Base-by-base conservation (phyloP, 441 rosid genomes). In the Gossypium gossypioides region DNA sequence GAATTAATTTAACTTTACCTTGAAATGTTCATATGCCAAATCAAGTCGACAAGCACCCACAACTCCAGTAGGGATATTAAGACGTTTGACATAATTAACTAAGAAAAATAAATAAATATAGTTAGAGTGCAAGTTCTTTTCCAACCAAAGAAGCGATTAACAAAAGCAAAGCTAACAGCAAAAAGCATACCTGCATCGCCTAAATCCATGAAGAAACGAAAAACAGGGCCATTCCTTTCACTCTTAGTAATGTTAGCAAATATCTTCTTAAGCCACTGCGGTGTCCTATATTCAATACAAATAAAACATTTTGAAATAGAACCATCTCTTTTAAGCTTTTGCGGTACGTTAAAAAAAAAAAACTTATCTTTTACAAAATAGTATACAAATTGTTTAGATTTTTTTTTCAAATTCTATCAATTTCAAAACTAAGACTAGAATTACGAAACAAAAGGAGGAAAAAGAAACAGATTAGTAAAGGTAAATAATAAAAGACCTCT, bases 1-100 rank as follows among this genome's bases (percentile, higher is more conserved):
- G 68, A 66, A 37, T 64, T 56, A 16, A 66, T 72, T 32, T 18
- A 76, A 27, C 51, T 67, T 52, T 87, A 92, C 99, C 99, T 95
- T 95, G 83, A 95, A 95, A 83, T 91, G 96, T 72, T 92, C 96
- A 70, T 88, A 95, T 9, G 99, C 97, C 79, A 91, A 82, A 84
- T 92, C 97, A 80, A 95, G 93, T 8, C 91, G 93, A 81, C 97
- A 95, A 75, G 99, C 90, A 50, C 97, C 99, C 76, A 92, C 99
- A 67, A 92, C 92, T 1, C 99, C 99, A 48, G 90, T 95, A 4
- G 97, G 97, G 81, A 92, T 91, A 77, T 95, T 91, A 61, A 92
- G 86, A 73, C 85, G 87, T 65, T 89, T 91, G 64, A 92, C 97
- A 74, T 92, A 95, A 7, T 92, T 62, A 83, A 89, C 97, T 95